These are phyloP conservation scores for Lachancea dasiensis DNA, from an alignment of 805 yeast species.

Conservation along the genomic window DNA sequence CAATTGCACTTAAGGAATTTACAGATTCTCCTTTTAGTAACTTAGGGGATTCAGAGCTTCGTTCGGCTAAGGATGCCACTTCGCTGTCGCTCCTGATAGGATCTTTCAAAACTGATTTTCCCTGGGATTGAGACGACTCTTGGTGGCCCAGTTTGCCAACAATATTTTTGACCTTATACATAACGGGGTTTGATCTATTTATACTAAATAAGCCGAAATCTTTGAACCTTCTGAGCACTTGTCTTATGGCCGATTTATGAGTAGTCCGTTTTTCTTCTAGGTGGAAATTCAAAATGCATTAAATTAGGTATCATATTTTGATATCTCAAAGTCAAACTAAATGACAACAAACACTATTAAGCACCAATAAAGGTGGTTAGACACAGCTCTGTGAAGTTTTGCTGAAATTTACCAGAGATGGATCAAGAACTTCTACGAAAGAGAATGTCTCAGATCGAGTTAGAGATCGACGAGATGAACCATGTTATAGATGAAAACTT, in stretches of 20 bases:
- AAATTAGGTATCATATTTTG: too few relatives aligned
- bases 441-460: conserved; percentile 32
- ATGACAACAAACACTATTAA: too few relatives aligned
- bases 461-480: conserved; percentile 32
- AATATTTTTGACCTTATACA: conserved; percentile 4
- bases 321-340: too few relatives aligned
- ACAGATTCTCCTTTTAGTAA: background rate
- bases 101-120: background rate
- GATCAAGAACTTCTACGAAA: conserved; percentile 28
- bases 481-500: conserved; percentile 32
- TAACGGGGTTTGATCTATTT: too few relatives aligned
- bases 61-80: conserved; percentile 16
- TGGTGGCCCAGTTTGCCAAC: background rate
- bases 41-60: too few relatives aligned
- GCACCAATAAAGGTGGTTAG: too few relatives aligned
- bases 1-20: conserved; percentile 10
- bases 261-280: too few relatives aligned
- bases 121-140: background rate
- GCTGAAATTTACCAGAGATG: conserved; percentile 5
- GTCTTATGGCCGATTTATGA: too few relatives aligned
- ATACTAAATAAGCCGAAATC: too few relatives aligned
- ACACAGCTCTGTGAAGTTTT: too few relatives aligned
- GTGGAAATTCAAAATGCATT: too few relatives aligned
- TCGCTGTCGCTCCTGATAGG: conserved; percentile 13
- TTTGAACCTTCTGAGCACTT: too few relatives aligned